Conservation (phyloP, 345 rosid species). For the Gossypium ekmanianum region DNA sequence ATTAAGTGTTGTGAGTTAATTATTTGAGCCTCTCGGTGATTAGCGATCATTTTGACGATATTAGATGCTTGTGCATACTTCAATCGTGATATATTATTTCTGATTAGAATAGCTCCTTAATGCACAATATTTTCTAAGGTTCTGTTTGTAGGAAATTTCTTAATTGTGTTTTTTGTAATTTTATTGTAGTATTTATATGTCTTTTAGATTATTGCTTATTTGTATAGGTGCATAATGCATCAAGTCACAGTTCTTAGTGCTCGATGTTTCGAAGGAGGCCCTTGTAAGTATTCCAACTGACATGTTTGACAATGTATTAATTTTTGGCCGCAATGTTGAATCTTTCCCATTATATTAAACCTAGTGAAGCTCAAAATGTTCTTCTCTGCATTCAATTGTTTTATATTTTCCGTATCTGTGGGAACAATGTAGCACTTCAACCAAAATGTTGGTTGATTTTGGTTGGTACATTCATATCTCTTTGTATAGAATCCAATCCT, state of each 20-base stretch:
- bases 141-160: neutral
- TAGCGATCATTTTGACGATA: neutral
- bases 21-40: neutral
- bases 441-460: neutral
- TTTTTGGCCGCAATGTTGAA: neutral
- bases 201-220: constrained; percentile 15
- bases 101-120: neutral
- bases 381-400: neutral
- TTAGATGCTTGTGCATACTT: neutral
- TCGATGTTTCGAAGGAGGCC: constrained; percentile 26
- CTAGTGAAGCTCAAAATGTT: neutral
- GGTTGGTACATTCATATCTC: neutral
- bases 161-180: neutral
- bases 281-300: constrained; percentile 21
- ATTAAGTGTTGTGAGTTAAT: neutral
- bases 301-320: neutral
- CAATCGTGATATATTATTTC: neutral
- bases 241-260: constrained; percentile 12
- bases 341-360: neutral
- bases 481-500: neutral
- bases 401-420: neutral
- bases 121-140: neutral
- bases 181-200: neutral
- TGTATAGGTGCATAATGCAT: constrained; percentile 22
- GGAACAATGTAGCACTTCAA: neutral